Evolutionary conservation across 805 yeast species (phyloP).

Genomic region (Isabelozyma heimii): DNA sequence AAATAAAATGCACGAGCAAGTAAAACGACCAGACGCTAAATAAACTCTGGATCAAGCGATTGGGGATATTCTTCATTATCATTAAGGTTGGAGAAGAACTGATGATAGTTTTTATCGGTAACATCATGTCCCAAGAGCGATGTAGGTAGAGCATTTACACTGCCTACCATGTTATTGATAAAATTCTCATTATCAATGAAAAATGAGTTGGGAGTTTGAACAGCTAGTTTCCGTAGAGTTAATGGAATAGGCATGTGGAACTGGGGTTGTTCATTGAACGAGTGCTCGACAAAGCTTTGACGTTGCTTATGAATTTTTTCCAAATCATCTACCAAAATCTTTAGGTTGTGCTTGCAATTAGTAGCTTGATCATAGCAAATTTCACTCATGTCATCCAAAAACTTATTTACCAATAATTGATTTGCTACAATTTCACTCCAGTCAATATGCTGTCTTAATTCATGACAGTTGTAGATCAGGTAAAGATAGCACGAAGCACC

Average conservation of each 20-base stretch:
- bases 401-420: not conserved
- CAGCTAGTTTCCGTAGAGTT: not conserved
- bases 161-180: constrained; percentile 4
- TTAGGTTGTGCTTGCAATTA: not conserved
- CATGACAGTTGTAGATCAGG: constrained; percentile 6
- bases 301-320: not conserved
- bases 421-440: not conserved
- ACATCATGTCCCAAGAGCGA: not conserved
- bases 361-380: constrained; percentile 2
- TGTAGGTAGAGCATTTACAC: constrained; percentile 1
- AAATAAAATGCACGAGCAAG: too few species aligned
- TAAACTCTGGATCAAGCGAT: not conserved
- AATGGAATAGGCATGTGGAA: not conserved
- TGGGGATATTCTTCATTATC: not conserved
- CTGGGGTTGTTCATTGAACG: not conserved
- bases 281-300: not conserved
- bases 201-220: not conserved
- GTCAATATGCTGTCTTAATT: not conserved
- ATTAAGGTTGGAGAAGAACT: not conserved
- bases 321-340: not conserved
- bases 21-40: not conserved
- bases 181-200: constrained; percentile 2
- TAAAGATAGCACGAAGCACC: constrained; percentile 7
- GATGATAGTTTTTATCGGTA: not conserved
- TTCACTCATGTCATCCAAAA: constrained; percentile 2